Base-by-base conservation (phyloP, 495 filamentous ascomycete species). In the Rusavskia elegans region DNA sequence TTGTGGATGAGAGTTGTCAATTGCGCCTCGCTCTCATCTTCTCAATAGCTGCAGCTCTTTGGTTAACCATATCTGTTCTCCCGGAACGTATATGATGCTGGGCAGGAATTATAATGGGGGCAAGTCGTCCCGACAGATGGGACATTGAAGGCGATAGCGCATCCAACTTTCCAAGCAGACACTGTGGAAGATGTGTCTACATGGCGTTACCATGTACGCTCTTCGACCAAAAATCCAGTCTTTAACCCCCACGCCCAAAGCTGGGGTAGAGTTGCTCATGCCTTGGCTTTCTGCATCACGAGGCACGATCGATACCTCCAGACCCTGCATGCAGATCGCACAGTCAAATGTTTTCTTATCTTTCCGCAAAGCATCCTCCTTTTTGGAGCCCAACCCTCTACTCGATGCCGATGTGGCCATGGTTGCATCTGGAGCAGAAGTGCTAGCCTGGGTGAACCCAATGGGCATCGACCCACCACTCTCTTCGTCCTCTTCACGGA, bases 91-190 rank as follows among this genome's bases (percentile, higher is more conserved):
- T 21, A 17, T 45, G 5, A 44, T 51, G 7, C 27, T 10, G 19
- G 11, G 10, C 27, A 29, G 23, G 10, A 4, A 45, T 63, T 74
- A 95, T 62, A 95, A 68, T 51, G 89, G 85, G 51, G 88, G 88
- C 57, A 95, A 66, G 56, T 80, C 79, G 69, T 96, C 90, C 60
- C 92, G 77, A 69, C 92, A 98, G 58, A 95, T 95, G 6, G 92
- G 92, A 72, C 92, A 98, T 67, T 92, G 86, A 61, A 98, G 65
- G 51, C 92, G 70, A 62, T 89, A 87, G 59, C 82, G 76, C 84
- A 96, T 93, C 92, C 92, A 97, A 36, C 87, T 89, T 66, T 97
- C 89, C 60, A 98, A 71, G 63, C 92, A 98, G 48, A 78, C 71
- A 45, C 84, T 93, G 63, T 98, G 92, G 63, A 97, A 98, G 23